phyloP scores from a whole-genome alignment of 1,284 basidiomycete species.

The Mycena citricolor region DNA sequence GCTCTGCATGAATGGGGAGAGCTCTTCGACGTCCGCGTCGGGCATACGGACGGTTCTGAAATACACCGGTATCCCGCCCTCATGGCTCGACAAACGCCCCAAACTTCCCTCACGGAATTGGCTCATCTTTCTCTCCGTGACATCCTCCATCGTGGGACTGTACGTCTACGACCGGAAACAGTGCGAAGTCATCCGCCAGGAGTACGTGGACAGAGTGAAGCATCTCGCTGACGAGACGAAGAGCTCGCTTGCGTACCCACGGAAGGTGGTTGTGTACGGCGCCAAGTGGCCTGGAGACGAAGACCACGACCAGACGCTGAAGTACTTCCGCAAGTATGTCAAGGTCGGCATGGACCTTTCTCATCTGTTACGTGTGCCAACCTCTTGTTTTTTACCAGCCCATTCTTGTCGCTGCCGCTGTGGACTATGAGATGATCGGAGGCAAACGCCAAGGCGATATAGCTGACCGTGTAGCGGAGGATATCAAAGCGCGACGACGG shows the following conservation, averaged over 20 bases:
- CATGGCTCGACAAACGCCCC: slow-evolving; percentile 74
- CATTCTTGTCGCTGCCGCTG: slow-evolving; percentile 88
- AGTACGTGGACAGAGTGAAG: slow-evolving; percentile 81
- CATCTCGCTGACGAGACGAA: slow-evolving; percentile 71
- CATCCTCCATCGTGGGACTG: slow-evolving; percentile 67
- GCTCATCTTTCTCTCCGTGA: slow-evolving; percentile 86
- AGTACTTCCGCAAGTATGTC: slow-evolving; percentile 94
- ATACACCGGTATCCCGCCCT: slow-evolving; percentile 68
- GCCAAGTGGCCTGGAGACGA: slow-evolving; percentile 94
- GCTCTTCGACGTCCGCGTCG: slow-evolving; percentile 33
- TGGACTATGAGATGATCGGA: slow-evolving; percentile 86
- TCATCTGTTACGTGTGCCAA: slow-evolving; percentile 18
- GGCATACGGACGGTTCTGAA: slow-evolving; percentile 54
- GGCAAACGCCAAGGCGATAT: slow-evolving; percentile 88
- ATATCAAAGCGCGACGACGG: slow-evolving; percentile 67
- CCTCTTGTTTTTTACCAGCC: slow-evolving; percentile 56
- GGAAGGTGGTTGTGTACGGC: slow-evolving; percentile 86
- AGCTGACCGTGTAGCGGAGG: slow-evolving; percentile 70
- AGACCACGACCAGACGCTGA: slow-evolving; percentile 81
- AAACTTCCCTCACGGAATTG: slow-evolving; percentile 89
- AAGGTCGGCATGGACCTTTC: slow-evolving; percentile 62
- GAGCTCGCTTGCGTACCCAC: slow-evolving; percentile 65
- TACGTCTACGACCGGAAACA: slow-evolving; percentile 86
- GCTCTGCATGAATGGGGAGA: background rate
- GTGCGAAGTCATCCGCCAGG: slow-evolving; percentile 73